Base-by-base conservation (phyloP, 352 stramenopile species). In the Globisporangium camurandrum region DNA sequence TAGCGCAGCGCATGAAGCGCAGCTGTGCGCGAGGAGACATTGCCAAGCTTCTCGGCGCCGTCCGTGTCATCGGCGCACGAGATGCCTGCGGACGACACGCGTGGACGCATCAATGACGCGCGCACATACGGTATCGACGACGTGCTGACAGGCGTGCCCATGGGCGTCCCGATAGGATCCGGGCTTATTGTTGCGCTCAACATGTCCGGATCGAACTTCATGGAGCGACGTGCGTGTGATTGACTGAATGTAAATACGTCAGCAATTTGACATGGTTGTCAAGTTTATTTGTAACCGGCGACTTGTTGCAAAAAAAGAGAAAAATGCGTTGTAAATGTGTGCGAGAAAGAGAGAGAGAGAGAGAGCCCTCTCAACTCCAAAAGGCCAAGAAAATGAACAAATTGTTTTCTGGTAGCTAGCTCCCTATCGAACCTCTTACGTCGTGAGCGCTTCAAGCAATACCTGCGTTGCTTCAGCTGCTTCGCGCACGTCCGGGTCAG, bases 401-500 rank as follows among this genome's bases (percentile, higher is more conserved):
- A n/a, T n/a, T n/a, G n/a, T n/a, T n/a, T n/a, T n/a, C n/a, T n/a
- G n/a, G n/a, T n/a, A n/a, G n/a, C n/a, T n/a, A n/a, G n/a, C n/a
- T n/a, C n/a, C n/a, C n/a, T n/a, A n/a, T 20, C 33, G 33, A 11
- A 12, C 33, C 3, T 16, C 14, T 16, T 11, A 38, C 11, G 33
- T 8, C 19, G 33, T 30, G 36, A 46, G 38, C 20, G 64, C 60
- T 50, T 88, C 67, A 51, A 91, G 55, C 33, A 69, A 49, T 59
- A 53, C 42, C 27, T 83, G 68, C 23, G 77, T 88, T n/a, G 66
- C 50, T 30, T 74, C 56, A 7, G 81, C 81, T 26, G 70, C 76
- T 63, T 93, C 81, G 28, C 81, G 78, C 26, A 93, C 81, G 44
- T 93, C 81, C 17, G 71, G 61, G 37, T 93, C 81, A 9, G 61